These are phyloP conservation scores for Neurospora cerealis DNA, from an alignment of 495 filamentous ascomycete species.

Conservation along the genomic window DNA sequence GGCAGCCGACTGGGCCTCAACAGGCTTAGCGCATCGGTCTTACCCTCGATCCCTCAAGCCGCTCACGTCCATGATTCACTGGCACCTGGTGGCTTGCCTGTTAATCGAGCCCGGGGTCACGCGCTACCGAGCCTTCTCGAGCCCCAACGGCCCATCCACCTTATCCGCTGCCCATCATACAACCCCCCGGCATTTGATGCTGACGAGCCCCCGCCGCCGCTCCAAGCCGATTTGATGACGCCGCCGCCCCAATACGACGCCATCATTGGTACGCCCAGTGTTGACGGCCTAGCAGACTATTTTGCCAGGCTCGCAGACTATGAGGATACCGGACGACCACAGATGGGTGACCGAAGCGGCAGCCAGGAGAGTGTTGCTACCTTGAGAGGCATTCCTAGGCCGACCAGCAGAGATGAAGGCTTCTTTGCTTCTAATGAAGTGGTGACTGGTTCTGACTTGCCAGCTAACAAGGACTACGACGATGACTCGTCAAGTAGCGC, in stretches of 20 bases:
- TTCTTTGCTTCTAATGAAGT: not conserved
- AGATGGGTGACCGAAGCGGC: not conserved
- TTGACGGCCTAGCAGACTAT: slow-evolving; percentile 83
- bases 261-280: slow-evolving; percentile 69
- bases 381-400: not conserved
- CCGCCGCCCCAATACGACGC: slow-evolving; percentile 83
- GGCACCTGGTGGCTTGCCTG: not conserved
- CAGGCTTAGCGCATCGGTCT: slow-evolving; percentile 4
- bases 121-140: slow-evolving; percentile 8
- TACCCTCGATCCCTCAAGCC: slow-evolving; percentile 18
- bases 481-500: slow-evolving; percentile 29
- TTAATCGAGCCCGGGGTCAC: slow-evolving; percentile 2
- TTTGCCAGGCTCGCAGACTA: slow-evolving; percentile 52
- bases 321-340: slow-evolving; percentile 24
- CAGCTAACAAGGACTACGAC: slow-evolving; percentile 1
- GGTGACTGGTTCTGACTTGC: not conserved
- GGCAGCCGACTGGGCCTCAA: slow-evolving; percentile 14
- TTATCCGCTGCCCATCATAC: slow-evolving; percentile 78
- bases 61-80: slow-evolving; percentile 16
- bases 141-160: slow-evolving; percentile 64
- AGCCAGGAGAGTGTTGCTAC: not conserved
- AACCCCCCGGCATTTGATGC: slow-evolving; percentile 88
- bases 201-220: slow-evolving; percentile 63
- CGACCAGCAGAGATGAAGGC: not conserved
- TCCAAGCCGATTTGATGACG: slow-evolving; percentile 46